phyloP scores from a whole-genome alignment of 2,329 filamentous ascomycete species.

The Acrodontium crateriforme region DNA sequence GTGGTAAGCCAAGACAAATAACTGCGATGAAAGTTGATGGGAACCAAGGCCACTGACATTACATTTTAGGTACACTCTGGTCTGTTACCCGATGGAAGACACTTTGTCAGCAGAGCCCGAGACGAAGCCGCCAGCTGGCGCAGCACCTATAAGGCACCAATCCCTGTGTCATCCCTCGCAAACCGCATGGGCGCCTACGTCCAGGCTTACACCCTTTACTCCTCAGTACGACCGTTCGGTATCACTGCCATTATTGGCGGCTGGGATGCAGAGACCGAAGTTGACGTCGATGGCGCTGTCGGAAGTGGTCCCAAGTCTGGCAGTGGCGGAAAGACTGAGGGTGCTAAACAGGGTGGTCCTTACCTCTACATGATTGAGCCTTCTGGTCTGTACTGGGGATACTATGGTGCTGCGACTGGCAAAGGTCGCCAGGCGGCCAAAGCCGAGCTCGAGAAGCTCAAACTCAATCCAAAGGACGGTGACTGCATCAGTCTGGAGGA shows the following conservation, averaged over 20 bases:
- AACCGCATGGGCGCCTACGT: slow-evolving; percentile 91
- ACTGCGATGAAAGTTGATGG: not conserved
- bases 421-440: slow-evolving; percentile 96
- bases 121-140: slow-evolving; percentile 90
- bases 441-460: slow-evolving; percentile 95
- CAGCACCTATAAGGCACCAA: slow-evolving; percentile 85
- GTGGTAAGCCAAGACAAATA: slow-evolving; percentile 48
- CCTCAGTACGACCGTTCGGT: slow-evolving; percentile 89
- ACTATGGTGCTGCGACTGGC: slow-evolving; percentile 93
- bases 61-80: slow-evolving; percentile 68
- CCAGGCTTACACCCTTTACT: slow-evolving; percentile 95
- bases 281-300: slow-evolving; percentile 80
- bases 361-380: slow-evolving; percentile 99
- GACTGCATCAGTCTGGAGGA: slow-evolving; percentile 67
- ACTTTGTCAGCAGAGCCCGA: slow-evolving; percentile 87
- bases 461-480: slow-evolving; percentile 49
- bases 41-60: slow-evolving; percentile 3
- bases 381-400: slow-evolving; percentile 94
- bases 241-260: slow-evolving; percentile 90
- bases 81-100: slow-evolving; percentile 84
- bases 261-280: slow-evolving; percentile 78
- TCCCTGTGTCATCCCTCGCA: slow-evolving; percentile 75
- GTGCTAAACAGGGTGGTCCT: slow-evolving; percentile 71
- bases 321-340: slow-evolving; percentile 66
- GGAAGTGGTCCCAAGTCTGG: slow-evolving; percentile 66